Evolutionary conservation across 139 green algal genomes (phyloP).

Genomic region (Chlorella ohadii): DNA sequence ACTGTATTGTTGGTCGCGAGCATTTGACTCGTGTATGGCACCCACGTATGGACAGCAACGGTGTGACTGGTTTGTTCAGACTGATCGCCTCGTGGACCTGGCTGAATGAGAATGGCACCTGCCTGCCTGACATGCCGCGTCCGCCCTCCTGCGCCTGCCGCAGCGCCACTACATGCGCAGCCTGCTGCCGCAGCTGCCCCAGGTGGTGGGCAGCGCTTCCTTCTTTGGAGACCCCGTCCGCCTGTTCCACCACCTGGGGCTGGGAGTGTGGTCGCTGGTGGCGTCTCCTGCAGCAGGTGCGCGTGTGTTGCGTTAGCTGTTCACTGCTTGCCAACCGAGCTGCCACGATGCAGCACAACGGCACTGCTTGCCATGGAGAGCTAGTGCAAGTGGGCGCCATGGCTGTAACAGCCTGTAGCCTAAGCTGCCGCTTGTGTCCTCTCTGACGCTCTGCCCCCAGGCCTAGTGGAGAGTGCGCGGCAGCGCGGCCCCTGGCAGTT

Average conservation of each 20-base stretch:
- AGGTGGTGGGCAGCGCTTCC: conserved; percentile 57
- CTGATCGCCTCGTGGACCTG: too few relatives aligned
- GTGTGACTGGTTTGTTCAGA: too few relatives aligned
- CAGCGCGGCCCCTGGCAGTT: conserved; percentile 36
- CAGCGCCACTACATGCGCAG: conserved; percentile 70
- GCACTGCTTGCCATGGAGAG: too few relatives aligned
- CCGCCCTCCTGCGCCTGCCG: neutral
- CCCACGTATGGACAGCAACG: neutral
- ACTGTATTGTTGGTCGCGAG: too few relatives aligned
- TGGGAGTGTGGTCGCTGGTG: conserved; percentile 63
- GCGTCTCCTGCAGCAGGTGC: conserved; percentile 40
- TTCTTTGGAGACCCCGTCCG: conserved; percentile 61
- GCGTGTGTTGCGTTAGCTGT: neutral
- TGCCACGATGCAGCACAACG: too few relatives aligned
- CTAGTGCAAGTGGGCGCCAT: too few relatives aligned
- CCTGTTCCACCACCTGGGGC: conserved; percentile 61
- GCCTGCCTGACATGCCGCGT: too few relatives aligned
- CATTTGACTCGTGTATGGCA: too few relatives aligned
- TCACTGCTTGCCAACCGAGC: too few relatives aligned
- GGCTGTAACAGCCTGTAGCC: too few relatives aligned
- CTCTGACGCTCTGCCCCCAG: neutral
- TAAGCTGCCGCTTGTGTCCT: too few relatives aligned
- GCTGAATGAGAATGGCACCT: too few relatives aligned
- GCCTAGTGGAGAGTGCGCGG: conserved; percentile 50
- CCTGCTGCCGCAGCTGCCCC: conserved; percentile 71